A percentile compares a stretch with the other conserved stretches of the same genome.
Evolutionary conservation across 257 asterid species (phyloP).

Genomic region (Solanum neorickii): DNA sequence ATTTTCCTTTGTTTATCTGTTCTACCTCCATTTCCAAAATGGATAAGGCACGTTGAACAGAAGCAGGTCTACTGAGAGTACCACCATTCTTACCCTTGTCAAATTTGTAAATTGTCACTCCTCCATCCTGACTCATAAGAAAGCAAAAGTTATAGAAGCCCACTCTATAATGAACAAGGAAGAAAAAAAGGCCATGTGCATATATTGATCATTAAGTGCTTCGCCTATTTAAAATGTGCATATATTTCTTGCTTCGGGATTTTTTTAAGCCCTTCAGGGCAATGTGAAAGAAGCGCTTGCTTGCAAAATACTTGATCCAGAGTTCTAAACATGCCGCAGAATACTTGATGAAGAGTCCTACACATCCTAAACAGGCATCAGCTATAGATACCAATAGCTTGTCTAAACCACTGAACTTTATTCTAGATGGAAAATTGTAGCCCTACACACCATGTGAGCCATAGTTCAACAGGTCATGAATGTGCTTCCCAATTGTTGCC

Average conservation of each 20-base stretch:
- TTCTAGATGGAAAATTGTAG: background rate
- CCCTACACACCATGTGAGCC: background rate
- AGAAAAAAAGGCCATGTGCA: background rate
- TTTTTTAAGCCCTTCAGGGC: background rate
- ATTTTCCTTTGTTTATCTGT: slow-evolving; percentile 91
- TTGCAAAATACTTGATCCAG: background rate
- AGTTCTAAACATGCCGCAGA: background rate
- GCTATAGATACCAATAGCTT: background rate
- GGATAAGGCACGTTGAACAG: slow-evolving; percentile 91
- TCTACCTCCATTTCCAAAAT: slow-evolving; percentile 95
- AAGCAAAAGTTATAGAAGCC: background rate
- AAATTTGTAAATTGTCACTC: slow-evolving; percentile 74
- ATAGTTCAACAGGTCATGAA: background rate
- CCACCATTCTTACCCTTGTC: slow-evolving; percentile 49
- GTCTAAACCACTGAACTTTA: background rate
- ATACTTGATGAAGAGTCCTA: background rate
- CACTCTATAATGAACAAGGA: background rate
- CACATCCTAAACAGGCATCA: background rate
- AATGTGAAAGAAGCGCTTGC: background rate
- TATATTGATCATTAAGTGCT: background rate
- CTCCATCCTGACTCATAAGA: slow-evolving; percentile 64
- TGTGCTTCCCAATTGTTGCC: background rate
- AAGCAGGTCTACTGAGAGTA: slow-evolving; percentile 55
- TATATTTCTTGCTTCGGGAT: background rate
- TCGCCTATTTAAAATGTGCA: background rate